Evolutionary conservation across 805 yeast genomes (phyloP), one percentile per base, ranked within the genome.

Genomic region (Lipomyces oligophaga): DNA sequence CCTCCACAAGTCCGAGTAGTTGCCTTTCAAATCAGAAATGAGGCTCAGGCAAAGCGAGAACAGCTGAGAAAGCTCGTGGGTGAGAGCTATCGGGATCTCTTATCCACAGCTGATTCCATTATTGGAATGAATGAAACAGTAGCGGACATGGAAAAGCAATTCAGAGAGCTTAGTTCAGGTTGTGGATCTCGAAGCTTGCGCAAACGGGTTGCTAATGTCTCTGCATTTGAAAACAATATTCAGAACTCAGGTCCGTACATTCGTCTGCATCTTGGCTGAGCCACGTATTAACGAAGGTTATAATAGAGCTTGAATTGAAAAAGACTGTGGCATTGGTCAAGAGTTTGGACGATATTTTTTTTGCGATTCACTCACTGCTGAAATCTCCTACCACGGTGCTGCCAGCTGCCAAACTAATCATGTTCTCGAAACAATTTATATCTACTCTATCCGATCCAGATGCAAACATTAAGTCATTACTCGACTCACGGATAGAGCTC

Each of bases 1-100:
- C 55, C 55, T 4, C 49, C 47, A 7, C 55, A 51, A 31, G 46
- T 48, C 21, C 48, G 55, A 32, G 55, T 44, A 4, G 46, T 51
- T 16, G 53, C 49, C 19, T 38, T 41, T 18, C 52, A 48, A 25
- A 33, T 51, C 7, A 33, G 52, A 16, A 30, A 36, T 21, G 55
- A 51, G 22, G 52, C 53, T n/a, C 39, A 41, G 32, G 42, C 48
- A n/a, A 42, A 42, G 39, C 40, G 48, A 5, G 53, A 51, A 32
- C 49, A 51, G 25, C 36, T 51, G 33, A 45, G 55, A 13, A 32
- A 49, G 22, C 45, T 51, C 26, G 55, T 51, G n/a, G 55, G 55
- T 22, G 47, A 49, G 31, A 51, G 55, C 32, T 51, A 51, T 35
- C 53, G 54, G 22, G 55, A 51, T 5, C 21, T 51, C 34, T 41